Base-by-base conservation (phyloP, 164 flowering plant species). In the Vitis rupestris region DNA sequence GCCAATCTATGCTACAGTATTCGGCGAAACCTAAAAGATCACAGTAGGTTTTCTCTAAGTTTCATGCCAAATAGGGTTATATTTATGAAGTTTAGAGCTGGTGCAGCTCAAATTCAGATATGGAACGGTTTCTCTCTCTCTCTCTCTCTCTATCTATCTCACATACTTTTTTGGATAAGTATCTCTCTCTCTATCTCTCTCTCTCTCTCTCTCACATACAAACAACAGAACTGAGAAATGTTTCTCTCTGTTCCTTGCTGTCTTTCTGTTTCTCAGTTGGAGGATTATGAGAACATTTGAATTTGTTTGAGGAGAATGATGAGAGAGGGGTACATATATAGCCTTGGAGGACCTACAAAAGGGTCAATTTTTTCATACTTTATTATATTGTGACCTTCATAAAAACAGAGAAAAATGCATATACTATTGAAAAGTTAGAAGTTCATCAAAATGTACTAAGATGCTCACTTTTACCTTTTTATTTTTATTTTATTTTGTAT, bases 291-390 rank as follows among this genome's bases (percentile, higher is more conserved):
- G 56, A 53, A 0, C n/a, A 13, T 53, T 37, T 37, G 44, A 37
- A n/a, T 11, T 53, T 12, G 3, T 53, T 53, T 53, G 56, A 53
- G 56, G 7, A 13, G 14, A 13, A 7, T 13, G 14, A 12, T 53
- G 56, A 53, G n/a, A 53, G 5, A 2, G 56, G n/a, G 56, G 56
- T 12, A 14, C n/a, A 13, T 53, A 53, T 53, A 53, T 11, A 12
- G 56, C 56, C n/a, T 64, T 64, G 8, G 65, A 31, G 3, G 16
- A 63, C 47, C 31, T 11, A 62, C 53, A 52, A 62, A 64, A 71
- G 14, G 56, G 56, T 53, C 56, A 53, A 53, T 6, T 53, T 13
- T 3, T 53, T 13, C 56, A 11, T 53, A 13, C 56, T 53, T 13
- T 53, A 53, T 53, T 37, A 37, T 37, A 37, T 53, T 23, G 27